Evolutionary conservation across 352 stramenopile genomes (phyloP).

Genomic region (Phytophthora idaei): DNA sequence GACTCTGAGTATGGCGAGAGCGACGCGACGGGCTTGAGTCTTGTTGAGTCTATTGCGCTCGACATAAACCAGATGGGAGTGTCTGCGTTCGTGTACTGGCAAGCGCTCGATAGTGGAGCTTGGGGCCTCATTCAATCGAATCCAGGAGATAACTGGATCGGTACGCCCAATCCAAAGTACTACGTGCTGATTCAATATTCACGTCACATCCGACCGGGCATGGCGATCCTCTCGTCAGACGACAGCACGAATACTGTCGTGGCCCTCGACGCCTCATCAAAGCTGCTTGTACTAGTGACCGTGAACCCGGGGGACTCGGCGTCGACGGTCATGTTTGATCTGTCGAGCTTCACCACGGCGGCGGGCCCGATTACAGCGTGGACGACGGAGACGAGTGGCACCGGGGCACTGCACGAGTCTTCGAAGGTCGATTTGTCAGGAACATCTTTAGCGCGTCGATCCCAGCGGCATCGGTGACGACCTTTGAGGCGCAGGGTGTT

Average conservation of each 20-base stretch:
- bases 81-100: slow-evolving; percentile 50
- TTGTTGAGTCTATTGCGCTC: slow-evolving; percentile 36
- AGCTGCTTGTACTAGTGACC: slow-evolving; percentile 37
- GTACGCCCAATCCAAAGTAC: slow-evolving; percentile 51
- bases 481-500: too few relatives aligned
- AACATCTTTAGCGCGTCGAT: too few relatives aligned
- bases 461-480: too few relatives aligned
- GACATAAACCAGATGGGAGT: slow-evolving; percentile 64
- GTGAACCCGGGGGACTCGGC: slow-evolving; percentile 40
- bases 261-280: background rate
- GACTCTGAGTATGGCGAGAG: too few relatives aligned
- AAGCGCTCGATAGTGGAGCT: slow-evolving; percentile 30
- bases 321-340: slow-evolving; percentile 38
- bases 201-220: slow-evolving; percentile 63
- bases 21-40: too few relatives aligned
- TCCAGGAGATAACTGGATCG: slow-evolving; percentile 42
- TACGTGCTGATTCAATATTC: slow-evolving; percentile 59
- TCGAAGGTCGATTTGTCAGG: too few relatives aligned
- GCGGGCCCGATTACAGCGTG: too few relatives aligned
- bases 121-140: slow-evolving; percentile 59
- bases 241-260: slow-evolving; percentile 48
- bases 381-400: too few relatives aligned
- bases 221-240: slow-evolving; percentile 49
- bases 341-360: slow-evolving; percentile 5
- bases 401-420: too few relatives aligned